Evolutionary conservation across 2,329 filamentous ascomycete genomes (phyloP).

Genomic region (Daldinia eschscholtzii): DNA sequence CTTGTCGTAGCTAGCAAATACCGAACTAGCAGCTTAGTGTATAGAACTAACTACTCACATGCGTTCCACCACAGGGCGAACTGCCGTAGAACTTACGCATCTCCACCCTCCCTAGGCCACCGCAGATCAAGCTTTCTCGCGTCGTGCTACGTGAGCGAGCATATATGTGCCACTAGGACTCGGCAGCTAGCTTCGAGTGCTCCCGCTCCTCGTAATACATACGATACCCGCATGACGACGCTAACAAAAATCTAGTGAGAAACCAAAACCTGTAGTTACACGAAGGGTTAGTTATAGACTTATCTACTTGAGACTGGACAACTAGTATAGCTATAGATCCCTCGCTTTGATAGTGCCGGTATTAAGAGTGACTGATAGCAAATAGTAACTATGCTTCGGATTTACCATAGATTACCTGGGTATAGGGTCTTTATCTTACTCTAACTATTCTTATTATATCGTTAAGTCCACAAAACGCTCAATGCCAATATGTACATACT

Average conservation of each 20-base stretch:
- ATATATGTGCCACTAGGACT: constrained; percentile 9
- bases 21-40: not conserved
- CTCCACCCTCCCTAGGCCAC: constrained; percentile 7
- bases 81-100: constrained; percentile 9
- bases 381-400: too few species aligned
- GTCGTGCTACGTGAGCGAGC: not conserved
- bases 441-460: not conserved
- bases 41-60: not conserved
- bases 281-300: not conserved
- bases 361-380: too few species aligned
- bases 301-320: not conserved
- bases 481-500: not conserved
- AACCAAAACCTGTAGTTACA: not conserved
- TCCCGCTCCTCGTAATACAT: constrained; percentile 14
- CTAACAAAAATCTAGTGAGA: not conserved
- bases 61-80: constrained; percentile 20
- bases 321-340: not conserved
- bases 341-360: too few species aligned
- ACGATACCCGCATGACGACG: not conserved
- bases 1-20: not conserved
- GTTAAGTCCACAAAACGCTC: not conserved
- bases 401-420: too few species aligned
- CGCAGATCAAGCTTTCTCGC: not conserved
- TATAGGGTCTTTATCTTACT: too few species aligned
- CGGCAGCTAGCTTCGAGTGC: not conserved